phyloP scores from a whole-genome alignment of 306 rosid genomes.

The Pueraria montana region DNA sequence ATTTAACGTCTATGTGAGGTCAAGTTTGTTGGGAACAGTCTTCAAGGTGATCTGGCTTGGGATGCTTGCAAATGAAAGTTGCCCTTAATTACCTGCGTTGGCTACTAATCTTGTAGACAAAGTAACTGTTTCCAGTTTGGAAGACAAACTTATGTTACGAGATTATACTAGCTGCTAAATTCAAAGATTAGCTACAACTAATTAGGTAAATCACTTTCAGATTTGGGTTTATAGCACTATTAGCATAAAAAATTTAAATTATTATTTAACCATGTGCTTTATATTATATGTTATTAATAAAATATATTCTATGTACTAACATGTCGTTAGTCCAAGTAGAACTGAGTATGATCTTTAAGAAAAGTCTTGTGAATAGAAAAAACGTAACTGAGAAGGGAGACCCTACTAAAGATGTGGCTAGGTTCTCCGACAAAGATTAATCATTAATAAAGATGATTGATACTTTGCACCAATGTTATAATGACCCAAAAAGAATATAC shows the following conservation, averaged over 20 bases:
- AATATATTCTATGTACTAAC: no score
- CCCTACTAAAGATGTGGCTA: no score
- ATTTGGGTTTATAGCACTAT: background rate
- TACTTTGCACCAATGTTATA: no score
- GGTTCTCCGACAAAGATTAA: no score
- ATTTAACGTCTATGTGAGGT: constrained; percentile 8
- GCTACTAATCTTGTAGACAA: constrained; percentile 25
- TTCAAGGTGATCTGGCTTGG: constrained; percentile 28
- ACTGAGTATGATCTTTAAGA: no score
- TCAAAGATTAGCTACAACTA: constrained; percentile 2
- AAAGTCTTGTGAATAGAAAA: no score
- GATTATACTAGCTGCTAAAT: background rate
- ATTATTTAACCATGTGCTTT: background rate
- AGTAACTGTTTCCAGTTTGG: constrained; percentile 33
- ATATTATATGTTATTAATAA: no score
- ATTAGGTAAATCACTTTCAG: background rate
- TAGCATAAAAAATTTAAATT: background rate
- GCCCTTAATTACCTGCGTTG: background rate
- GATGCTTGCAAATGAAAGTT: constrained; percentile 39
- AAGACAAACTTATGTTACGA: constrained; percentile 31
- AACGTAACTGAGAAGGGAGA: no score
- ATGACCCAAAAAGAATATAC: no score
- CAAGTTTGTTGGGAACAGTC: constrained; percentile 40
- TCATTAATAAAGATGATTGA: no score
- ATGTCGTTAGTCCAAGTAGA: no score